Evolutionary conservation across 257 asterid genomes (phyloP).

Genomic region (Ajuga chamaepitys): DNA sequence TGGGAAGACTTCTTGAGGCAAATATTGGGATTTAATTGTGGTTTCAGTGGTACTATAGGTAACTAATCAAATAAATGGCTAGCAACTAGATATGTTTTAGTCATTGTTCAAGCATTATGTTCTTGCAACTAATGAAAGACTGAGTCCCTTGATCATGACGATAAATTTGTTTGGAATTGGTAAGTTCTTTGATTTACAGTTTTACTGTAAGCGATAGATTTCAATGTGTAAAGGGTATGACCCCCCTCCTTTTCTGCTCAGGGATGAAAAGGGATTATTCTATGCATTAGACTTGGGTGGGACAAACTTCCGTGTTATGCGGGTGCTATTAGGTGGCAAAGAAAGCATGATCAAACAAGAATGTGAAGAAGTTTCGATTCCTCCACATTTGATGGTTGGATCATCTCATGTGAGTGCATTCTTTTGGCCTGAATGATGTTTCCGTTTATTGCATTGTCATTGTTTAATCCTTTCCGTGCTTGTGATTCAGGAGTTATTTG

Average conservation of each 20-base stretch:
- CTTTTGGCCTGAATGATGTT: not conserved
- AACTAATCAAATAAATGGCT: too few species aligned
- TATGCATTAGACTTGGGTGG: constrained; percentile 97
- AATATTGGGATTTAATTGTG: not conserved
- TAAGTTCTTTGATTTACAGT: not conserved
- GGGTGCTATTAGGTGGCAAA: constrained; percentile 70
- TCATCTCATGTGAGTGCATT: constrained; percentile 60
- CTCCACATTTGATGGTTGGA: constrained; percentile 83
- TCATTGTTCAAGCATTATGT: not conserved
- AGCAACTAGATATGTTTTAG: not conserved
- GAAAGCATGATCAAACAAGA: constrained; percentile 46
- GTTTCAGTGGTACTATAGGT: not conserved
- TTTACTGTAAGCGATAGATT: not conserved
- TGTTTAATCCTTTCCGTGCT: not conserved
- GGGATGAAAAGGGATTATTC: constrained; percentile 74
- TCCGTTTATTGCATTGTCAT: not conserved
- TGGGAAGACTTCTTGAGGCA: not conserved
- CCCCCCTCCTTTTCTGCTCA: constrained; percentile 23
- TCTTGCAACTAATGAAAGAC: not conserved
- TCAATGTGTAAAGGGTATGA: not conserved
- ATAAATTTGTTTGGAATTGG: not conserved
- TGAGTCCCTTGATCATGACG: not conserved
- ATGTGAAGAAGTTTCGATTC: constrained; percentile 66
- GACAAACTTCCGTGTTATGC: constrained; percentile 85
- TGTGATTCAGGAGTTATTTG: constrained; percentile 58